phyloP scores from a whole-genome alignment of 352 stramenopile genomes.

The Globisporangium camurandrum region DNA sequence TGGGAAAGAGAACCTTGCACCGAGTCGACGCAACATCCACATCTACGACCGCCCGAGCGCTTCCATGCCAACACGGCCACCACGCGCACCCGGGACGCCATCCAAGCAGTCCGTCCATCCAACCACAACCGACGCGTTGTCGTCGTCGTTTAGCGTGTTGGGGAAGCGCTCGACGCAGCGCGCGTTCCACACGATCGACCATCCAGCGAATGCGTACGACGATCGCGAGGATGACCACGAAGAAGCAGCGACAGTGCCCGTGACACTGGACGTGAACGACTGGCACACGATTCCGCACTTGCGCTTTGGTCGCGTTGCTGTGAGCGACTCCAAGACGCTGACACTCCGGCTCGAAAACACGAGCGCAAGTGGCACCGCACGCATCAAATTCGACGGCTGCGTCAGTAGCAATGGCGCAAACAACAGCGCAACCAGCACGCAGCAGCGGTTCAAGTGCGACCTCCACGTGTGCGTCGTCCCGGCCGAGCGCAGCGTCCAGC shows the following conservation, averaged over 20 bases:
- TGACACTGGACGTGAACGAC: slow-evolving; percentile 43
- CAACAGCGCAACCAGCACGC: slow-evolving; percentile 14
- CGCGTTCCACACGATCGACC: not conserved
- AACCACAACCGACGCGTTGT: not conserved
- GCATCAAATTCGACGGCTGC: slow-evolving; percentile 69
- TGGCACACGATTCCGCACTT: slow-evolving; percentile 27
- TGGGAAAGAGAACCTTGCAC: slow-evolving; percentile 20
- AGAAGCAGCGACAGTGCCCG: not conserved
- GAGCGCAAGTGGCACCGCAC: slow-evolving; percentile 44
- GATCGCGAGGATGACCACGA: slow-evolving; percentile 1
- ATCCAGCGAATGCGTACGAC: not conserved
- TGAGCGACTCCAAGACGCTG: slow-evolving; percentile 39
- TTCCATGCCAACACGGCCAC: slow-evolving; percentile 2
- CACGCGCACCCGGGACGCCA: slow-evolving; percentile 7
- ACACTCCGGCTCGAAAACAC: slow-evolving; percentile 51
- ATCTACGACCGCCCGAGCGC: slow-evolving; percentile 6
- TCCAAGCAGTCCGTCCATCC: not conserved
- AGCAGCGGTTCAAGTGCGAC: slow-evolving; percentile 57
- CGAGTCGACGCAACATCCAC: slow-evolving; percentile 10
- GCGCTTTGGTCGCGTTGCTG: slow-evolving; percentile 40
- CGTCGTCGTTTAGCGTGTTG: slow-evolving; percentile 11
- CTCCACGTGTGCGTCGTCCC: slow-evolving; percentile 65
- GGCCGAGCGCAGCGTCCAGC: slow-evolving; percentile 34
- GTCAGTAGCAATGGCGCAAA: slow-evolving; percentile 2
- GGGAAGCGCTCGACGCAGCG: slow-evolving; percentile 10